These are phyloP conservation scores for Mycena leptocephala DNA, from an alignment of 768 basidiomycete genomes.

Conservation along the genomic window DNA sequence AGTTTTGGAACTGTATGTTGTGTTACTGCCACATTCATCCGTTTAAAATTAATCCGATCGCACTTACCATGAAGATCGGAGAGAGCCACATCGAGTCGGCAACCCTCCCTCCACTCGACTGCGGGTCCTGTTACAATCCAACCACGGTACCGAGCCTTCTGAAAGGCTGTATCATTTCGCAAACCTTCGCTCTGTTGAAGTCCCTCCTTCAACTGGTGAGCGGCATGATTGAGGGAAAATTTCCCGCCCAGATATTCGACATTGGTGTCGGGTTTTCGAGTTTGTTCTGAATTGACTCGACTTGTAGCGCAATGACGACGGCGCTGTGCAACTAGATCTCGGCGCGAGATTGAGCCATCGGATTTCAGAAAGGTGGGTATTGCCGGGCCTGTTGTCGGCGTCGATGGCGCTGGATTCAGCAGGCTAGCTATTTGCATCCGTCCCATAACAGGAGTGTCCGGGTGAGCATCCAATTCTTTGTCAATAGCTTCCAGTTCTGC, in stretches of 20 bases:
- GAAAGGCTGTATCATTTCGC: not conserved
- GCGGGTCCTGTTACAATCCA: constrained; percentile 10
- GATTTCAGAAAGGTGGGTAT: constrained; percentile 3
- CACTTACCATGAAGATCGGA: not conserved
- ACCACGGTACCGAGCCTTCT: constrained; percentile 5
- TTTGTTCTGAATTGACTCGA: not conserved
- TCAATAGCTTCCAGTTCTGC: not conserved
- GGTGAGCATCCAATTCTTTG: not conserved
- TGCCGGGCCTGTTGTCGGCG: no score
- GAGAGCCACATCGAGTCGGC: not conserved
- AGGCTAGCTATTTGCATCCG: not conserved
- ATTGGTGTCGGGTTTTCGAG: not conserved
- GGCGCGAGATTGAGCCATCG: not conserved
- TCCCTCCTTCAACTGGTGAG: constrained; percentile 14
- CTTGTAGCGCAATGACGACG: not conserved
- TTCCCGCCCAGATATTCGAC: constrained; percentile 6
- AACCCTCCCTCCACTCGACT: constrained; percentile 2
- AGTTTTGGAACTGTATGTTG: constrained; percentile 6
- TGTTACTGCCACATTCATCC: no score
- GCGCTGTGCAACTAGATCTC: not conserved
- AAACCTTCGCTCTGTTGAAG: no score
- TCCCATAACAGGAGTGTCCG: not conserved
- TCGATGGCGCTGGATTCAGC: not conserved
- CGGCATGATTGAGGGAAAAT: constrained; percentile 15
- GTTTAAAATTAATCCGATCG: not conserved